Evolutionary conservation across 345 rosid genomes (phyloP).

Genomic region (Cochlearia excelsa): DNA sequence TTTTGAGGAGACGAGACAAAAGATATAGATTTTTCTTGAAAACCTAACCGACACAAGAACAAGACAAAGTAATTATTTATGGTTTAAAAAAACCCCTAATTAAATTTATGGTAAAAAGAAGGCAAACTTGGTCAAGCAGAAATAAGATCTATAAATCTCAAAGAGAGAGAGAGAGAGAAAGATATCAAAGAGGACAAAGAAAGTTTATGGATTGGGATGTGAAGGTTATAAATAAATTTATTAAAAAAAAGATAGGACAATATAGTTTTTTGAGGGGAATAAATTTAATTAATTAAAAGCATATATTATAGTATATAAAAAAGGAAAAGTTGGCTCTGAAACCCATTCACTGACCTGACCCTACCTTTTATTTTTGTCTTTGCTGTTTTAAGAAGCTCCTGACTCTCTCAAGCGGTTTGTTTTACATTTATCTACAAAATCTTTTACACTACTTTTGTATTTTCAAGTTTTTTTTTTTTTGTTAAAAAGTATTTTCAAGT

Average conservation of each 20-base stretch:
- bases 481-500: too few relatives aligned
- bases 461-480: background rate
- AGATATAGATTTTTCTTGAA: constrained; percentile 33
- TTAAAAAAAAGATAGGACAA: constrained; percentile 19
- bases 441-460: constrained; percentile 4
- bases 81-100: constrained; percentile 30
- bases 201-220: constrained; percentile 27
- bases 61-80: constrained; percentile 35
- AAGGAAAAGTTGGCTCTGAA: constrained; percentile 38
- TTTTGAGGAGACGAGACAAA: constrained; percentile 38
- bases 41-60: constrained; percentile 41
- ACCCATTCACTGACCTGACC: constrained; percentile 40
- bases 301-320: constrained; percentile 21
- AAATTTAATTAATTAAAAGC: background rate
- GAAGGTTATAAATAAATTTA: constrained; percentile 24
- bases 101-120: constrained; percentile 39
- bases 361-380: constrained; percentile 32
- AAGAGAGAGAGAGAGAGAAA: constrained; percentile 10
- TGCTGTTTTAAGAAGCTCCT: constrained; percentile 37
- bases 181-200: background rate
- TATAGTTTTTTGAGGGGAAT: constrained; percentile 4
- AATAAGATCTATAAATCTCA: constrained; percentile 35
- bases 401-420: constrained; percentile 31
- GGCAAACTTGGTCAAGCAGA: constrained; percentile 35
- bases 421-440: constrained; percentile 20